Conservation (phyloP, 2,329 filamentous ascomycete genomes). For the Penicillium frequentans region DNA sequence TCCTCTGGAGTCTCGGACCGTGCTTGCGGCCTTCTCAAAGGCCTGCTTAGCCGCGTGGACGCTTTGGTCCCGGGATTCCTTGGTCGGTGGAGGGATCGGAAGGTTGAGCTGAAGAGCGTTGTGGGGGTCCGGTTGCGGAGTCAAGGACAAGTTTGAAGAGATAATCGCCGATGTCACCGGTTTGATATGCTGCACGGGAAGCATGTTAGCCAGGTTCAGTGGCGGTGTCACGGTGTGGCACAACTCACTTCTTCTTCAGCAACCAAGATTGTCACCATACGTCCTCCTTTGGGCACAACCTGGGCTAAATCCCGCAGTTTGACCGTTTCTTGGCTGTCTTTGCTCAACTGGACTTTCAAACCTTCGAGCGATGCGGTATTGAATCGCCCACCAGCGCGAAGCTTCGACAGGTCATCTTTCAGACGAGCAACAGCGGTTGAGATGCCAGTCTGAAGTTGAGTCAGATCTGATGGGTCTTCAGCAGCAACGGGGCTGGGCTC, state of each 20-base stretch:
- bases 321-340: conserved; percentile 52
- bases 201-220: conserved; percentile 12
- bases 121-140: conserved; percentile 43
- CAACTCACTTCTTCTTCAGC: conserved; percentile 61
- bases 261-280: conserved; percentile 61
- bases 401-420: conserved; percentile 61
- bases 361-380: conserved; percentile 63
- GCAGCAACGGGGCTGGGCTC: conserved; percentile 29
- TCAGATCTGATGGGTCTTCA: conserved; percentile 62
- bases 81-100: conserved; percentile 47
- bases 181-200: conserved; percentile 42
- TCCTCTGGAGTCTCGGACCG: conserved; percentile 44
- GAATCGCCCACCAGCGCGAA: conserved; percentile 62
- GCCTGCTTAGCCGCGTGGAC: conserved; percentile 42
- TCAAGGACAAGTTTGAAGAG: conserved; percentile 44
- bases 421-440: conserved; percentile 56
- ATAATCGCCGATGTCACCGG: conserved; percentile 45
- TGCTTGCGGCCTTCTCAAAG: conserved; percentile 43
- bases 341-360: conserved; percentile 59
- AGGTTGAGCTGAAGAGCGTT: conserved; percentile 48
- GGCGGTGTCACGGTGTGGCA: too few relatives aligned
- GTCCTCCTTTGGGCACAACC: conserved; percentile 63
- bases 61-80: conserved; percentile 46
- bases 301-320: conserved; percentile 64
- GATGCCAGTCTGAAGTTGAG: conserved; percentile 57